Conservation (phyloP, 805 yeast species). For the Candida quercuum region DNA sequence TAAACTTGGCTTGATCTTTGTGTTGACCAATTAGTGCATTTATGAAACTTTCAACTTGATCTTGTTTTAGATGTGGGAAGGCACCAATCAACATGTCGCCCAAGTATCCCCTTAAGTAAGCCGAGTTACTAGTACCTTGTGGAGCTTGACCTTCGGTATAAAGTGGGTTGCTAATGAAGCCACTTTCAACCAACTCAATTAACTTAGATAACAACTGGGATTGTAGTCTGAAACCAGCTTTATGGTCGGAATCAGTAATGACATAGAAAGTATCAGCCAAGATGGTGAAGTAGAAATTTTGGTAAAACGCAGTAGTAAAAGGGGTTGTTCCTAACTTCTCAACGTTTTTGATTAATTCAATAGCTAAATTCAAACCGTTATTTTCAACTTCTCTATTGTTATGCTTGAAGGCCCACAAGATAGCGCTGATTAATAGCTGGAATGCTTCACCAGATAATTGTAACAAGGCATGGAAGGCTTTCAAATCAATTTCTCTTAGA, state of each 20-base stretch:
- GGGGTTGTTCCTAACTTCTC: conserved; percentile 64
- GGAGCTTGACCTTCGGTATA: conserved; percentile 80
- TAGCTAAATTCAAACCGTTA: conserved; percentile 77
- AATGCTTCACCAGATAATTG: conserved; percentile 90
- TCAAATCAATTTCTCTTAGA: conserved; percentile 78
- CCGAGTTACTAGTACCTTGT: conserved; percentile 76
- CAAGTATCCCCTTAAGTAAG: conserved; percentile 73
- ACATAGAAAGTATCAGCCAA: conserved; percentile 90
- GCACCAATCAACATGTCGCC: conserved; percentile 79
- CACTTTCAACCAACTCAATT: conserved; percentile 75
- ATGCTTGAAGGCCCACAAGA: conserved; percentile 97
- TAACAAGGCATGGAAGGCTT: conserved; percentile 79
- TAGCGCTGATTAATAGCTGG: conserved; percentile 86
- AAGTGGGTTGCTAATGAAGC: conserved; percentile 70
- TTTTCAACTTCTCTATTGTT: conserved; percentile 96
- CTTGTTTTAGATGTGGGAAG: conserved; percentile 85
- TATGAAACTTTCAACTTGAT: conserved; percentile 78
- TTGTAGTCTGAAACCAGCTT: conserved; percentile 90
- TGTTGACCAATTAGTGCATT: conserved; percentile 70
- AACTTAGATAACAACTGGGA: conserved; percentile 78
- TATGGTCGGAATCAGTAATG: conserved; percentile 94
- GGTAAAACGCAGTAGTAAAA: conserved; percentile 81
- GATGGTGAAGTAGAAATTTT: conserved; percentile 82
- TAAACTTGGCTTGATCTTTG: conserved; percentile 69
- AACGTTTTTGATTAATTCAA: conserved; percentile 81